A percentile compares a stretch with the other conserved stretches of the same genome.
Conservation (phyloP, 2,329 filamentous ascomycete genomes). For the Hymenoscyphus fructigenus region DNA sequence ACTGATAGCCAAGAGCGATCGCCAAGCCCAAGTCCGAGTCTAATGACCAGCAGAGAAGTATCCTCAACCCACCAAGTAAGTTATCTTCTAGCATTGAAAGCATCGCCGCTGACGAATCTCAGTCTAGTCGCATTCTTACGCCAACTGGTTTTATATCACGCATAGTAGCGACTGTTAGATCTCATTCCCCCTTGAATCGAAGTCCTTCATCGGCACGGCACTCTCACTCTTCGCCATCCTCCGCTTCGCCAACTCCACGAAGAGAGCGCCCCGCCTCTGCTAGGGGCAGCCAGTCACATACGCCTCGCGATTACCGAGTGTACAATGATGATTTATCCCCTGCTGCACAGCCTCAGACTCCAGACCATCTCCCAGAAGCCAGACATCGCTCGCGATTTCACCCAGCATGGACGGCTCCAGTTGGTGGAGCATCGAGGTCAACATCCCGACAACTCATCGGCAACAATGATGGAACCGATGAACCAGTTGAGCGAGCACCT, state of each 20-base stretch:
- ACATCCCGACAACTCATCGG: neutral
- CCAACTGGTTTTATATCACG: slow-evolving; percentile 15
- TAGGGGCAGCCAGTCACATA: slow-evolving; percentile 16
- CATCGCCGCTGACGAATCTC: neutral
- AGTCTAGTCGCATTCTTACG: slow-evolving; percentile 16
- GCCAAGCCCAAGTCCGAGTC: neutral
- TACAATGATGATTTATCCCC: slow-evolving; percentile 49
- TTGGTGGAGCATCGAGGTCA: slow-evolving; percentile 20
- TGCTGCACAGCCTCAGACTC: slow-evolving; percentile 50
- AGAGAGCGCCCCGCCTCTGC: slow-evolving; percentile 7
- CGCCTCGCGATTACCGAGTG: slow-evolving; percentile 38
- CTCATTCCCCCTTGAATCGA: slow-evolving; percentile 22
- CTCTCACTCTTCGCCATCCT: slow-evolving; percentile 17
- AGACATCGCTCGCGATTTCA: slow-evolving; percentile 46
- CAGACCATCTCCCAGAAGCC: slow-evolving; percentile 49
- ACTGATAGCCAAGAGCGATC: neutral
- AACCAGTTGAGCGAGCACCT: neutral
- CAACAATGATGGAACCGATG: slow-evolving; percentile 18
- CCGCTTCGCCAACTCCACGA: slow-evolving; percentile 21
- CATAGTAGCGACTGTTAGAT: slow-evolving; percentile 19
- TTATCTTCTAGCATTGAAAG: neutral
- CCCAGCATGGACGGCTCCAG: slow-evolving; percentile 47
- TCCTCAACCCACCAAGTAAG: neutral
- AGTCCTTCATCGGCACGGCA: slow-evolving; percentile 8
- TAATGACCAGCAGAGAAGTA: neutral